Evolutionary conservation across 2,329 filamentous ascomycete genomes (phyloP).

Genomic region (Drechslerella dactyloides): DNA sequence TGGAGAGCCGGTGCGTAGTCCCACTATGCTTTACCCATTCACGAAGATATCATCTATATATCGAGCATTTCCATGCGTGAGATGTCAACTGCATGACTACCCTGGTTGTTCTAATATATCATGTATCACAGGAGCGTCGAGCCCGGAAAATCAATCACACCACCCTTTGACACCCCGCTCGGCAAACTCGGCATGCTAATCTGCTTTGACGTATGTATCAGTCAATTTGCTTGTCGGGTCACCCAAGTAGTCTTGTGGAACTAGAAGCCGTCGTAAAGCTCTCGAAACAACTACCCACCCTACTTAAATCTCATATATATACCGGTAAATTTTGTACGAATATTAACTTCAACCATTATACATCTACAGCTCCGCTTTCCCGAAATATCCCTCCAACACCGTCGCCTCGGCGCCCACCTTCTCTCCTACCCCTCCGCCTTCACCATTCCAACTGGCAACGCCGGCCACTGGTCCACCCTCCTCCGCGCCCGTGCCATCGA

Average conservation of each 20-base stretch:
- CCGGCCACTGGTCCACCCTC: constrained; percentile 79
- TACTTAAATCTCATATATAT: no score
- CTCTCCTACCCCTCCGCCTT: constrained; percentile 90
- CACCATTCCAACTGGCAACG: constrained; percentile 80
- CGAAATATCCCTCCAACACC: constrained; percentile 73
- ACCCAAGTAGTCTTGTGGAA: no score
- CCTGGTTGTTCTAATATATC: background rate
- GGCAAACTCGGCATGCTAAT: constrained; percentile 81
- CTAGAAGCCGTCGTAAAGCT: no score
- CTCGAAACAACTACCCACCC: no score
- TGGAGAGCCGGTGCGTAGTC: constrained; percentile 66
- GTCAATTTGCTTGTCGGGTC: no score
- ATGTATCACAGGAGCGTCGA: constrained; percentile 66
- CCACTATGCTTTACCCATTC: background rate
- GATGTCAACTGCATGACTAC: no score
- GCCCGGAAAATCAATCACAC: constrained; percentile 67
- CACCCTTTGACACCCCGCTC: constrained; percentile 74
- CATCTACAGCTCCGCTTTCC: constrained; percentile 71
- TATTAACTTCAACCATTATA: constrained; percentile 1
- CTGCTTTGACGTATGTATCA: constrained; percentile 74
- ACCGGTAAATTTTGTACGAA: no score
- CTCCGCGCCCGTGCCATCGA: constrained; percentile 84
- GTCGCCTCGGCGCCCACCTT: constrained; percentile 72
- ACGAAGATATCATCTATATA: background rate
- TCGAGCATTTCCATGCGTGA: no score